These are phyloP conservation scores for Choanephora cucurbitarum DNA, from an alignment of 371 early-diverging fungal genomes.

Conservation along the genomic window DNA sequence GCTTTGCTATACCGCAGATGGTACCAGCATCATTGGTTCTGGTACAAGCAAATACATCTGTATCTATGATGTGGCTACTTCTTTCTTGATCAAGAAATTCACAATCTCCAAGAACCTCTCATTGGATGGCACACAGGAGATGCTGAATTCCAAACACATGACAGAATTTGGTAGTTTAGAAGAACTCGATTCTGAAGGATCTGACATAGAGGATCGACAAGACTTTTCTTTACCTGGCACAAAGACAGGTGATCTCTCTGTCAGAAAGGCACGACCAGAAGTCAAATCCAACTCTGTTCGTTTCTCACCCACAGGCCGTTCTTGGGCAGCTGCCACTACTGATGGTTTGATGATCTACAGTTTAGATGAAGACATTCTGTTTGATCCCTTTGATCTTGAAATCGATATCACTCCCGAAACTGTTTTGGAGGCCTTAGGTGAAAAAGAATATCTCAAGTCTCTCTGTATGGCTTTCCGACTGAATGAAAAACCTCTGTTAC, in stretches of 20 bases:
- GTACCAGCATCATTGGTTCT: constrained; percentile 87
- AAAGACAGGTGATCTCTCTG: constrained; percentile 79
- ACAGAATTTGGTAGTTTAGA: constrained; percentile 89
- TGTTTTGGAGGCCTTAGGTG: constrained; percentile 67
- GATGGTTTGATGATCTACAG: constrained; percentile 95
- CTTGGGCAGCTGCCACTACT: constrained; percentile 97
- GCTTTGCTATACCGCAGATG: constrained; percentile 94
- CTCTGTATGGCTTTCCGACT: constrained; percentile 90
- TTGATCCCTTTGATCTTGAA: constrained; percentile 98
- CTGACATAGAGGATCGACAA: constrained; percentile 83
- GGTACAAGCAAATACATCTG: constrained; percentile 95
- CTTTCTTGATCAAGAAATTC: constrained; percentile 85
- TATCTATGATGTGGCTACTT: constrained; percentile 84
- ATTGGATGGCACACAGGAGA: constrained; percentile 89
- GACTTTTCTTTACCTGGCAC: constrained; percentile 90
- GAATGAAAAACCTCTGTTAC: constrained; percentile 79
- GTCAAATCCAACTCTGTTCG: constrained; percentile 81
- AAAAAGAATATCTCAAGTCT: constrained; percentile 81
- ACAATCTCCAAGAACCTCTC: constrained; percentile 89
- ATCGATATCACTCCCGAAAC: constrained; percentile 92
- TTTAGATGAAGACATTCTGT: constrained; percentile 86
- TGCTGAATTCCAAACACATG: constrained; percentile 89
- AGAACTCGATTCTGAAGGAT: constrained; percentile 75
- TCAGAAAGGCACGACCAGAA: constrained; percentile 75
- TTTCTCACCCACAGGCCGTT: constrained; percentile 92